A percentile compares a stretch with the other conserved stretches of the same genome.
These are phyloP conservation scores for Rubus idaeus DNA, from an alignment of 306 rosid species.

Conservation along the genomic window DNA sequence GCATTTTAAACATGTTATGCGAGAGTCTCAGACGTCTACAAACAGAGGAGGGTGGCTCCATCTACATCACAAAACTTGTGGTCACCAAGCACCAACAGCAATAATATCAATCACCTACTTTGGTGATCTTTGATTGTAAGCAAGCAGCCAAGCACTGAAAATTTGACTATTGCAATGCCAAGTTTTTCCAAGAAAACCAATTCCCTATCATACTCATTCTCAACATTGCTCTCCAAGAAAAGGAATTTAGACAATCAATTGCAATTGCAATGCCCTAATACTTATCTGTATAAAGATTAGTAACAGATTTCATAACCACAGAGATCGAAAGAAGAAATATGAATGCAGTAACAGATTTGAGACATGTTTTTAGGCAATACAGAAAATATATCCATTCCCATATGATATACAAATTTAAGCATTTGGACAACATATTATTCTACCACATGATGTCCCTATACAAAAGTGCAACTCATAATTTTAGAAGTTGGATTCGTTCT, in stretches of 20 bases:
- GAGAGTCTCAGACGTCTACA: not conserved
- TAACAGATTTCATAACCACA: not conserved
- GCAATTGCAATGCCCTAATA: not conserved
- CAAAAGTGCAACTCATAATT: not conserved
- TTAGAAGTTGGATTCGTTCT: conserved; percentile 5
- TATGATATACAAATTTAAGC: not conserved
- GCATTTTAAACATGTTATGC: not conserved
- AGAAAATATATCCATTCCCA: not conserved
- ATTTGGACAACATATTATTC: not conserved
- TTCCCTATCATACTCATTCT: not conserved
- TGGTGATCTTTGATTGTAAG: not conserved
- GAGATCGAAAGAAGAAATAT: not conserved
- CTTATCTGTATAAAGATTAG: not conserved
- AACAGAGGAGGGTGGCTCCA: not conserved
- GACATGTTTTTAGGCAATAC: not conserved
- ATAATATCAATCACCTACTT: not conserved
- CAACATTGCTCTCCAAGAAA: not conserved
- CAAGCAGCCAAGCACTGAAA: not conserved
- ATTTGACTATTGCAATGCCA: not conserved
- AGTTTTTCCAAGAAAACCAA: not conserved
- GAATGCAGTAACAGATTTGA: not conserved
- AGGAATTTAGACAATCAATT: not conserved
- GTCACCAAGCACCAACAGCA: not conserved
- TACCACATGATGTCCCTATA: conserved; percentile 1
- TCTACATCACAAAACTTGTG: not conserved